These are phyloP conservation scores for Kwoniella botswanensis DNA, from an alignment of 768 basidiomycete genomes.

Conservation along the genomic window DNA sequence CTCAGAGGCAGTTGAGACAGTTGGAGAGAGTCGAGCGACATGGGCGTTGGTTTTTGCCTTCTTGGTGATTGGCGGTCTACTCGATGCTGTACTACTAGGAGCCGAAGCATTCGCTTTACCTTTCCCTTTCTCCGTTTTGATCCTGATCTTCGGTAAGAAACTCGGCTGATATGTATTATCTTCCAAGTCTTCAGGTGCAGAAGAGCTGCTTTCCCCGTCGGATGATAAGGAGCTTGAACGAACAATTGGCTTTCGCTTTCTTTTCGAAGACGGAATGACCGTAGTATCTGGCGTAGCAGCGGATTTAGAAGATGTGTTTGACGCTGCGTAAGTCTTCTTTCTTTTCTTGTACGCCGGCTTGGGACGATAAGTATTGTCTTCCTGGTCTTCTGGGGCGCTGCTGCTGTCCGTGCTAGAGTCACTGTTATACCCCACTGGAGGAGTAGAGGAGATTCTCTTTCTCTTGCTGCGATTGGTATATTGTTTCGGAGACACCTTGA, in stretches of 20 bases:
- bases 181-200: slow-evolving; percentile 29
- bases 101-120: slow-evolving; percentile 1
- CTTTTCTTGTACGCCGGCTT: neutral
- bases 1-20: neutral
- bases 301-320: neutral
- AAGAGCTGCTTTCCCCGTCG: slow-evolving; percentile 5
- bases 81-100: slow-evolving; percentile 1
- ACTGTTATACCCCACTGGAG: neutral
- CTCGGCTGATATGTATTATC: slow-evolving; percentile 31
- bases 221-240: slow-evolving; percentile 2
- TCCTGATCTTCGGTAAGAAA: neutral
- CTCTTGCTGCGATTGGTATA: neutral
- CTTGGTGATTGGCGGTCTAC: slow-evolving; percentile 2
- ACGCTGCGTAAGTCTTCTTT: neutral
- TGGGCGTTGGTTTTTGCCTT: neutral
- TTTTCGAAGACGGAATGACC: neutral
- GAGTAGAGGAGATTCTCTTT: slow-evolving; percentile 2
- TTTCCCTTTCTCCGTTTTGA: neutral
- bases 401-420: slow-evolving; percentile 3
- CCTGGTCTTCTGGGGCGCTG: slow-evolving; percentile 2
- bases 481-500: neutral
- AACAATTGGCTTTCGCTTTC: slow-evolving; percentile 9
- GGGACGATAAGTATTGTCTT: slow-evolving; percentile 19
- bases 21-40: slow-evolving; percentile 8
- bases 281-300: neutral